These are phyloP conservation scores for Ceratonia siliqua DNA, from an alignment of 306 rosid genomes.

Conservation along the genomic window DNA sequence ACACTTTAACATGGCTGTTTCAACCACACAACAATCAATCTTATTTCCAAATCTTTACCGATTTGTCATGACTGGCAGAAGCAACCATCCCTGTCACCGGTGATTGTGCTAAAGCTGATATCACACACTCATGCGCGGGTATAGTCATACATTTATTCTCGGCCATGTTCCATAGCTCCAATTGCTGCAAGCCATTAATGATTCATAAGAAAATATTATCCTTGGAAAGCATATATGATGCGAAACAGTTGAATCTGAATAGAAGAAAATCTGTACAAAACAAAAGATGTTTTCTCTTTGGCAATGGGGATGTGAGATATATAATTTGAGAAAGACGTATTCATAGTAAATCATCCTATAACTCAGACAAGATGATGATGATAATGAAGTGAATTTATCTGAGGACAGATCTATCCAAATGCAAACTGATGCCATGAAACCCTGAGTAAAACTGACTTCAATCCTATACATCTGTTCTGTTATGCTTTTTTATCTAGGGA, in stretches of 20 bases:
- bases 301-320: neutral
- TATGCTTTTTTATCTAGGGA: neutral
- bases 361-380: neutral
- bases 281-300: neutral
- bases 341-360: neutral
- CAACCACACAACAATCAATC: conserved; percentile 28
- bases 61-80: conserved; percentile 84
- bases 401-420: neutral
- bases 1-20: conserved; percentile 35
- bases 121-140: conserved; percentile 73
- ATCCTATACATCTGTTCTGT: neutral
- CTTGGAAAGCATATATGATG: conserved; percentile 16
- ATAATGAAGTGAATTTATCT: neutral
- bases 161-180: conserved; percentile 88
- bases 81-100: conserved; percentile 85
- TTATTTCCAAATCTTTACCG: conserved; percentile 90
- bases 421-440: neutral
- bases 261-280: neutral
- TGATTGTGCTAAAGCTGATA: conserved; percentile 85
- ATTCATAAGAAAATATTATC: conserved; percentile 26
- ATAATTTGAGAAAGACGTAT: neutral
- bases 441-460: neutral
- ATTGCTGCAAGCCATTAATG: conserved; percentile 56
- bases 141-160: conserved; percentile 81
- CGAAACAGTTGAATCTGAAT: conserved; percentile 9